phyloP scores from a whole-genome alignment of 805 yeast genomes.

The Saccharomycopsis oosterbeekiorum region DNA sequence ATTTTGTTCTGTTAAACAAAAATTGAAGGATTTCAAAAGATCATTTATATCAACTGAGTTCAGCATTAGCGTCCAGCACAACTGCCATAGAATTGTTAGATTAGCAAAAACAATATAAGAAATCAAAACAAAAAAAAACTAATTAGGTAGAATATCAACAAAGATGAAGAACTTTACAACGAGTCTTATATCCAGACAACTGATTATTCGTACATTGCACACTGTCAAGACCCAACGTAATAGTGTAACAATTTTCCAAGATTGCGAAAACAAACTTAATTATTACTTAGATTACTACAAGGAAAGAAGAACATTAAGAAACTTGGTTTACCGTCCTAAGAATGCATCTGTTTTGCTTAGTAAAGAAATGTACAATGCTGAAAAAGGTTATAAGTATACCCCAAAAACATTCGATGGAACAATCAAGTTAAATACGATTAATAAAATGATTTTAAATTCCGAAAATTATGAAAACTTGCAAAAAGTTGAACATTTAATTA shows the following conservation, averaged over 20 bases:
- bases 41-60: too few species aligned
- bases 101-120: too few species aligned
- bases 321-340: slow-evolving; percentile 32
- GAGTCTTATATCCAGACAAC: background rate
- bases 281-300: slow-evolving; percentile 27
- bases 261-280: slow-evolving; percentile 20
- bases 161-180: background rate
- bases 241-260: background rate
- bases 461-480: slow-evolving; percentile 1
- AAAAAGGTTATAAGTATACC: slow-evolving; percentile 25
- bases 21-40: too few species aligned
- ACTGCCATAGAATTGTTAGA: too few species aligned
- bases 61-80: too few species aligned
- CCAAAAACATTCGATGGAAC: slow-evolving; percentile 26
- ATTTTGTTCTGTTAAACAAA: too few species aligned
- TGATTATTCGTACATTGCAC: background rate
- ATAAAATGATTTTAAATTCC: slow-evolving; percentile 4
- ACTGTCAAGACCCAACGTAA: background rate
- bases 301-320: slow-evolving; percentile 27
- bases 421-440: slow-evolving; percentile 20
- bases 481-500: slow-evolving; percentile 1
- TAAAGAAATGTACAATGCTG: slow-evolving; percentile 32
- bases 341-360: slow-evolving; percentile 30
- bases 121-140: too few species aligned
- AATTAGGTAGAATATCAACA: too few species aligned